These are phyloP conservation scores for Calonectria pteridis DNA, from an alignment of 2,329 filamentous ascomycete genomes.

Conservation along the genomic window DNA sequence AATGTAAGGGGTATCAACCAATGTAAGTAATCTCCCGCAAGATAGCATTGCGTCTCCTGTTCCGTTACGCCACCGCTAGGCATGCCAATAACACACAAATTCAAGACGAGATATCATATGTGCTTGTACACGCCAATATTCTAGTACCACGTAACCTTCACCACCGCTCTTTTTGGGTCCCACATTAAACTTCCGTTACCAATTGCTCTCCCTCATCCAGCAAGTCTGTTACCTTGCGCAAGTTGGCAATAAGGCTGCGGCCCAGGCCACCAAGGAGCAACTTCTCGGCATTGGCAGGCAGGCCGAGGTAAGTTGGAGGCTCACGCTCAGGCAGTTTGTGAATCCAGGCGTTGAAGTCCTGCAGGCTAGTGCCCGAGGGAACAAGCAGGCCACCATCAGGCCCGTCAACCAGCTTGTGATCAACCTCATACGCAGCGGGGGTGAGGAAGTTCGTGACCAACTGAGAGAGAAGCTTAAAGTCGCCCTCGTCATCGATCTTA, in stretches of 20 bases:
- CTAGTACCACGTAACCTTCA: neutral
- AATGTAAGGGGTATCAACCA: slow-evolving; percentile 40
- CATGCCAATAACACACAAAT: slow-evolving; percentile 22
- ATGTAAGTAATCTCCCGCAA: slow-evolving; percentile 23
- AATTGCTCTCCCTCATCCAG: slow-evolving; percentile 95
- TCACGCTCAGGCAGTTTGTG: slow-evolving; percentile 93
- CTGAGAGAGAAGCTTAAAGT: slow-evolving; percentile 79
- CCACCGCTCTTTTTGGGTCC: neutral
- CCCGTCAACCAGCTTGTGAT: slow-evolving; percentile 87
- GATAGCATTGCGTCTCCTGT: slow-evolving; percentile 6
- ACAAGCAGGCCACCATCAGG: slow-evolving; percentile 75
- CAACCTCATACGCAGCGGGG: slow-evolving; percentile 89
- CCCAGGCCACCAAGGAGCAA: slow-evolving; percentile 90
- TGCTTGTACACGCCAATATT: neutral
- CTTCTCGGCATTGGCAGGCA: slow-evolving; percentile 98
- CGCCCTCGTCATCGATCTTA: slow-evolving; percentile 92
- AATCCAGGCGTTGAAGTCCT: slow-evolving; percentile 92
- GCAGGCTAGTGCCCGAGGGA: slow-evolving; percentile 83
- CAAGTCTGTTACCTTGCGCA: slow-evolving; percentile 87
- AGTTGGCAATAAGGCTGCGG: slow-evolving; percentile 83
- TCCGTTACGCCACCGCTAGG: slow-evolving; percentile 27
- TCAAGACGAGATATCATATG: neutral
- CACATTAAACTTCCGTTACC: slow-evolving; percentile 71
- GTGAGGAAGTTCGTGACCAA: slow-evolving; percentile 86
- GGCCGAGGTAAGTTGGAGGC: slow-evolving; percentile 92